Evolutionary conservation across 805 yeast genomes (phyloP).

Genomic region (Alloascoidea africana): DNA sequence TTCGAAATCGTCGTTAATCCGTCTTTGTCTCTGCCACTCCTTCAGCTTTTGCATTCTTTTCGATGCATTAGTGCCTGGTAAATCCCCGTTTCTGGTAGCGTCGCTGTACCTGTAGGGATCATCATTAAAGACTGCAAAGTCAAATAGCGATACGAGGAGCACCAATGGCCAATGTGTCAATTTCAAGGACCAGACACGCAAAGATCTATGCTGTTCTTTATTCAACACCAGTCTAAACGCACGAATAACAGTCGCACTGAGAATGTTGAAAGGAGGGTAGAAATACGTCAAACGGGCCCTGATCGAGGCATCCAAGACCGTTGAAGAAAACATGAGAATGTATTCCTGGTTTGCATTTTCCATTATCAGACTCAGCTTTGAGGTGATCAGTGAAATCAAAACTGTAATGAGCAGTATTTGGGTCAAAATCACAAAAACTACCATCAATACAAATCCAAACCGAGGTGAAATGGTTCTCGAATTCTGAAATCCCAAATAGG

Average conservation of each 20-base stretch:
- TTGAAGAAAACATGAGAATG: conserved; percentile 15
- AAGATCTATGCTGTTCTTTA: conserved; percentile 11
- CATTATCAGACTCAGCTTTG: conserved; percentile 17
- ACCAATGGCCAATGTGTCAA: conserved; percentile 16
- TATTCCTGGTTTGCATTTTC: conserved; percentile 19
- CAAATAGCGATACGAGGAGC: conserved; percentile 11
- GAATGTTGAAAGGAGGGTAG: conserved; percentile 17
- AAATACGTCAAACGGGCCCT: conserved; percentile 16
- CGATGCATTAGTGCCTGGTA: neutral
- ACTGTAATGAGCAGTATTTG: conserved; percentile 16
- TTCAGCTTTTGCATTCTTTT: neutral
- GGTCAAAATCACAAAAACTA: conserved; percentile 16
- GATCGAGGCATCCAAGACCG: conserved; percentile 16
- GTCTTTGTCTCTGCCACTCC: conserved; percentile 1
- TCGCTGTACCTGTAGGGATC: neutral
- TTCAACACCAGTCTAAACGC: conserved; percentile 13
- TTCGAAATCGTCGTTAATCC: neutral
- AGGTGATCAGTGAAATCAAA: conserved; percentile 18
- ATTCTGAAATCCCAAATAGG: conserved; percentile 17
- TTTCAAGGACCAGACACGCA: conserved; percentile 13
- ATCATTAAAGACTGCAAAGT: conserved; percentile 4
- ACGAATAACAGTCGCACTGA: conserved; percentile 12
- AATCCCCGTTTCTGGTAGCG: neutral
- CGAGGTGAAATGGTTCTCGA: conserved; percentile 15
- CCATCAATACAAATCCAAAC: conserved; percentile 18